Base-by-base conservation (phyloP, 2,329 filamentous ascomycete species). In the Coniochaeta sp. region DNA sequence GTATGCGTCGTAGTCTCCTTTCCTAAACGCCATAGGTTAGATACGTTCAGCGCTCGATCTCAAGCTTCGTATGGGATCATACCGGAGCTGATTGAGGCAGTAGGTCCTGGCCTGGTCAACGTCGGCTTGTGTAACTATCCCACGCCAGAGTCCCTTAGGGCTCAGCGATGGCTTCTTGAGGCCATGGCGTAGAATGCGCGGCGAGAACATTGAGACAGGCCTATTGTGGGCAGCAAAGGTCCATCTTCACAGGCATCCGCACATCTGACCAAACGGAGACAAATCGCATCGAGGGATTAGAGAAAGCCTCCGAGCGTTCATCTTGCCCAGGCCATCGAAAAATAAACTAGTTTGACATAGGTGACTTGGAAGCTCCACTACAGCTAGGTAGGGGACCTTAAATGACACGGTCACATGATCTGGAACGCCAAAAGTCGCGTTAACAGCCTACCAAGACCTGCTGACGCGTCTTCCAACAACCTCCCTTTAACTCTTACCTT, bases 1-100 rank as follows among this genome's bases (percentile, higher is more conserved):
- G 71, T 91, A 91, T 17, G 95, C 92, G 64, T 96, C 90, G 59
- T 92, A 89, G 74, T 99, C 95, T 74, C 91, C 91, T 72, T 88
- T 89, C 72, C 92, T 96, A 66, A 34, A 44, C 6, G 19, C 19
- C 9, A 19, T 17, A n/a, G 17, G 19, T 47, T 30, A 50, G 10
- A 55, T 55, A 26, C 3, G 19, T 22, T 32, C 14, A 19, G 50
- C n/a, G 50, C 4, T 24, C 42, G 12, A 47, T 24, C 19, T 47
- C n/a, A 10, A 14, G 6, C 9, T 24, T 12, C 3, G 19, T 7
- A 50, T 57, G 19, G 17, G 50, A 44, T 40, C 24, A 44, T 30
- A 62, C 60, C 58, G 62, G 63, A 86, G 70, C 67, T 85, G 81
- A 60, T 75, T 74, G 28, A 79, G 65, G 69, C 83, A 86, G 67